Conservation (phyloP, 345 rosid genomes). For the Nephelium lappaceum region DNA sequence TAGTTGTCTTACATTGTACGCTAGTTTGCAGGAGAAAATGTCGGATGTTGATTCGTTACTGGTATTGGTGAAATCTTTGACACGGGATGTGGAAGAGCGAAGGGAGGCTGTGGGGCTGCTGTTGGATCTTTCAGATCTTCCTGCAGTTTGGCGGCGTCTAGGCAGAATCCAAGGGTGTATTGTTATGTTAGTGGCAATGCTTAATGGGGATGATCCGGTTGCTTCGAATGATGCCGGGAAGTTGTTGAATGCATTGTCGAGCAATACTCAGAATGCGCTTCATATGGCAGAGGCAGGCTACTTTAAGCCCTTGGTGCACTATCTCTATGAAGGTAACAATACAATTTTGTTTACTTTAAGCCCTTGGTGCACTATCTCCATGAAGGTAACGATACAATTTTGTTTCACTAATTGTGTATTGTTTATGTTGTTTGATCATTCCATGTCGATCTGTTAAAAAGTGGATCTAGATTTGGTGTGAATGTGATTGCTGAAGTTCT, state of each 20-base stretch:
- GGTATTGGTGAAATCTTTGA: slow-evolving; percentile 60
- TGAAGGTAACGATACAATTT: slow-evolving; percentile 46
- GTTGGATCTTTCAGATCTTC: slow-evolving; percentile 53
- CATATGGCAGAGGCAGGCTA: slow-evolving; percentile 84
- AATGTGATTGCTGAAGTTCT: neutral
- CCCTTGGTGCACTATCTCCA: slow-evolving; percentile 59
- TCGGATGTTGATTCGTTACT: slow-evolving; percentile 47
- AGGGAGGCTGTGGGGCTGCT: slow-evolving; percentile 67
- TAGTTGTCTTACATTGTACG: slow-evolving; percentile 28
- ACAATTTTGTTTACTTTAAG: too few relatives aligned
- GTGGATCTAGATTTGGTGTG: neutral
- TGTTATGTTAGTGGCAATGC: slow-evolving; percentile 60
- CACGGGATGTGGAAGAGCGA: slow-evolving; percentile 53
- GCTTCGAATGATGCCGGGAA: slow-evolving; percentile 58
- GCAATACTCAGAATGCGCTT: slow-evolving; percentile 71
- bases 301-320: slow-evolving; percentile 65
- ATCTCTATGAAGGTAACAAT: slow-evolving; percentile 62
- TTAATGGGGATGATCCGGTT: slow-evolving; percentile 49
- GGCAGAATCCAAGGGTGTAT: slow-evolving; percentile 74
- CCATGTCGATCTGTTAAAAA: neutral
- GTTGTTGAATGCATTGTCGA: slow-evolving; percentile 57
- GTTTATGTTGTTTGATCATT: neutral
- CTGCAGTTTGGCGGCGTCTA: slow-evolving; percentile 52
- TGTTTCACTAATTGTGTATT: slow-evolving; percentile 2
- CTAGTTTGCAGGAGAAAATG: slow-evolving; percentile 64